Evolutionary conservation across 495 filamentous ascomycete species (phyloP).

Genomic region (Xylaria grammica): DNA sequence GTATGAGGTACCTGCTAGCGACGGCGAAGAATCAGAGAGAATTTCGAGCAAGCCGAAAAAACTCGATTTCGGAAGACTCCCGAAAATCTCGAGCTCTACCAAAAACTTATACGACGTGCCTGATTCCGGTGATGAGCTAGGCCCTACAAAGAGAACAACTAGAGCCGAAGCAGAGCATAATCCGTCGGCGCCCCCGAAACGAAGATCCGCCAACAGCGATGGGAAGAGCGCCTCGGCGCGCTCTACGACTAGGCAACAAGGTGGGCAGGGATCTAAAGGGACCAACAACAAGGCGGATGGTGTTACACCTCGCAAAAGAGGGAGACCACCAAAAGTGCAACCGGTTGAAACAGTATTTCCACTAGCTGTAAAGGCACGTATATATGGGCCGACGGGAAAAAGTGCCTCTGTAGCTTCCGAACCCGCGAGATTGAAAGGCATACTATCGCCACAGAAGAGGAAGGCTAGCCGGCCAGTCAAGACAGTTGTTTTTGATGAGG

Average conservation of each 20-base stretch:
- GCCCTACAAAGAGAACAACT: neutral
- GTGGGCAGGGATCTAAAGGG: neutral
- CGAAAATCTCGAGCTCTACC: slow-evolving; percentile 27
- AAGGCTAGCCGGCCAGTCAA: slow-evolving; percentile 37
- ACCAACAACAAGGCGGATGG: neutral
- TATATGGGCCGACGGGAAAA: slow-evolving; percentile 13
- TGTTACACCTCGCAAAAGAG: slow-evolving; percentile 30
- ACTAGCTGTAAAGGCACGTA: slow-evolving; percentile 9
- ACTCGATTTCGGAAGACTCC: slow-evolving; percentile 19
- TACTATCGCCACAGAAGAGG: slow-evolving; percentile 45
- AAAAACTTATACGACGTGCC: slow-evolving; percentile 47
- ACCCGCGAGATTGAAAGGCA: slow-evolving; percentile 41
- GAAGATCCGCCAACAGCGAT: slow-evolving; percentile 19
- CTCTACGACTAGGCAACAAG: neutral
- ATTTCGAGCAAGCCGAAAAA: slow-evolving; percentile 23
- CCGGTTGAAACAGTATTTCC: neutral
- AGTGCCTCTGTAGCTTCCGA: slow-evolving; percentile 12
- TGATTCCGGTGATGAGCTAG: slow-evolving; percentile 44
- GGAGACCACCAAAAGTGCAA: slow-evolving; percentile 29
- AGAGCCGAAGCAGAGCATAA: slow-evolving; percentile 18
- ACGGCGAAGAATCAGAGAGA: slow-evolving; percentile 26
- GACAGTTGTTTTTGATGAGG: slow-evolving; percentile 47
- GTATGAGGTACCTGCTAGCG: slow-evolving; percentile 34
- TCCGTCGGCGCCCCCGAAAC: slow-evolving; percentile 24
- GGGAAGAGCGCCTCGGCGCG: slow-evolving; percentile 18